A percentile compares a stretch with the other conserved stretches of the same genome.
Conservation (phyloP, 345 rosid species). For the Pugionium cornutum region DNA sequence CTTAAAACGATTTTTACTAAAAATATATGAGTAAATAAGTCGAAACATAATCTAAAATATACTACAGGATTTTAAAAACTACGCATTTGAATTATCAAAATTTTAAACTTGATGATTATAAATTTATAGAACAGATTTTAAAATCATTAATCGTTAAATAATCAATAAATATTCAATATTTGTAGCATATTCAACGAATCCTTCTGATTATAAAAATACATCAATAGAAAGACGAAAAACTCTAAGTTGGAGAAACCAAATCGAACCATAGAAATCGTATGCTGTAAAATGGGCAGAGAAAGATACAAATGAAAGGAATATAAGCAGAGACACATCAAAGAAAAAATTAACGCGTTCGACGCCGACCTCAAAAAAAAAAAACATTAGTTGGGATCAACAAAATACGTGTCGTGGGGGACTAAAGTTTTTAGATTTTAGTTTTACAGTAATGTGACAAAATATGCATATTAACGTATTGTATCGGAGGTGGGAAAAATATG, state of each 20-base stretch:
- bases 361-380: neutral
- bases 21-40: no score
- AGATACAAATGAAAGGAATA: neutral
- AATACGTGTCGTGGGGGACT: neutral
- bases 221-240: neutral
- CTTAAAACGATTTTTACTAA: no score
- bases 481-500: no score
- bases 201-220: neutral
- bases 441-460: neutral
- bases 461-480: no score
- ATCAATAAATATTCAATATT: no score
- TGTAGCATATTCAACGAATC: constrained; percentile 22
- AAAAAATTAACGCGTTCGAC: neutral
- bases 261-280: neutral
- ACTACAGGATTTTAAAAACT: no score
- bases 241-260: constrained; percentile 8
- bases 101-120: no score
- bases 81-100: no score
- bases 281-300: neutral
- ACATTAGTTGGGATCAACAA: constrained; percentile 4
- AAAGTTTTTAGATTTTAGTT: neutral
- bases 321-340: neutral
- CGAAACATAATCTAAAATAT: no score
- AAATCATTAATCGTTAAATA: no score
- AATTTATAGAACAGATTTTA: no score